Evolutionary conservation across 176 grass and related monocot genomes (phyloP).

Genomic region (Miscanthus lutarioriparius): DNA sequence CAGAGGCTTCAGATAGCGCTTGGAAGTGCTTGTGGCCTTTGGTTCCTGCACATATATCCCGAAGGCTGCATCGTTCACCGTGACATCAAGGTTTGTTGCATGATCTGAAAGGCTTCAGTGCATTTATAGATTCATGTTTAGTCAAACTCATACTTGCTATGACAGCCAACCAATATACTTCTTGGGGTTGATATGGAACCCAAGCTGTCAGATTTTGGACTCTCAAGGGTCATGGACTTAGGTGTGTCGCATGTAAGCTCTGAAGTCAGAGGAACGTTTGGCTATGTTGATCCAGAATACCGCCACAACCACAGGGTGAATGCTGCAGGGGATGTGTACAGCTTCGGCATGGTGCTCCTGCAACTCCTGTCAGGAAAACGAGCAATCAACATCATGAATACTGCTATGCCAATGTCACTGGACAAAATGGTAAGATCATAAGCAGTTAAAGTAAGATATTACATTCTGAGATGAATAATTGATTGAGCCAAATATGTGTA

Average conservation of each 20-base stretch:
- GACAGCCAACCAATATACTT: conserved; percentile 76
- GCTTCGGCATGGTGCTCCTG: conserved; percentile 69
- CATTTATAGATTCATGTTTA: conserved; percentile 25
- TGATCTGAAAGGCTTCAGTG: conserved; percentile 2
- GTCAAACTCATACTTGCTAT: background rate
- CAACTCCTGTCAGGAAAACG: conserved; percentile 63
- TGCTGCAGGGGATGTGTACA: conserved; percentile 73
- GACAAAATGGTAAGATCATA: conserved; percentile 51
- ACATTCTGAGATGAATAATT: background rate
- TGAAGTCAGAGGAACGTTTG: conserved; percentile 76
- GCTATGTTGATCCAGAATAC: conserved; percentile 78
- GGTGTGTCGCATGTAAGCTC: conserved; percentile 62
- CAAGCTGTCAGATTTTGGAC: conserved; percentile 63
- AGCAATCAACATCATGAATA: conserved; percentile 64
- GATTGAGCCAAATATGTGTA: background rate
- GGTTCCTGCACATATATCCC: conserved; percentile 72
- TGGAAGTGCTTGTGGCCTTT: conserved; percentile 66
- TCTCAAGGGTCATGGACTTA: conserved; percentile 58
- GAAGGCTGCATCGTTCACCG: conserved; percentile 80
- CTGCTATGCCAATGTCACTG: conserved; percentile 57
- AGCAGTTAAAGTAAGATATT: background rate
- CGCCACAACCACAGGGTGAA: conserved; percentile 67
- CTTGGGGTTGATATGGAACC: conserved; percentile 63
- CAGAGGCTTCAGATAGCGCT: conserved; percentile 67
- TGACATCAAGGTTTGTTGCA: conserved; percentile 63